Base-by-base conservation (phyloP, 2,329 filamentous ascomycete species). In the Leptographium wingfieldii region DNA sequence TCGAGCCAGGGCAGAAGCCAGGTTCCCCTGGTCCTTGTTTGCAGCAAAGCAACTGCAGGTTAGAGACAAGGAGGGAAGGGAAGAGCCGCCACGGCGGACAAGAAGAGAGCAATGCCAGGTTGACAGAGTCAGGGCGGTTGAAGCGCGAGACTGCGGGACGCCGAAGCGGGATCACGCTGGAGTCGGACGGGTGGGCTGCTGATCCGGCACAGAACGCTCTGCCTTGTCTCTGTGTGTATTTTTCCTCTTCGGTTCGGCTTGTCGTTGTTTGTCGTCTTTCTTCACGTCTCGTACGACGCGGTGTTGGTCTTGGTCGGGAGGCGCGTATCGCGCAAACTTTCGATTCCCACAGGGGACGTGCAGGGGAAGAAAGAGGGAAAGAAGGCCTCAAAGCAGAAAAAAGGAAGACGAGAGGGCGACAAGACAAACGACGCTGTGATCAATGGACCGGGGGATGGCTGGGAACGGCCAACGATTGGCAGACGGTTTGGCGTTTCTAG, bases 161-260 rank as follows among this genome's bases (percentile, higher is more conserved):
- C 25, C 14, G 56, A 35, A 27, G 49, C 38, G 22, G 19, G 29
- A 56, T 31, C 33, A 51, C 43, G 57, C 49, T 58, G 57, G 49
- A 53, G 57, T 22, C n/a, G 57, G 35, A n/a, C 46, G 16, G 57
- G 57, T 33, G 33, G 43, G 48, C 51, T 59, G 58, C 43, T 55
- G 58, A 33, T 56, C 58, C 56, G 57, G n/a, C 49, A 22, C 57
- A 40, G 33, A 35, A 9, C 9, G 5, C 25, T 31, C n/a, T 31
- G 49, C 27, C 49, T 25, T 22, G n/a, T 7, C n/a, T 46, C 31
- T 31, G 16, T 16, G 52, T 54, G 11, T 55, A 19, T 25, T 55
- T 9, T 55, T 16, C 16, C 2, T 22, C 4, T 33, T 40, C 35
- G n/a, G 11, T 33, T 43, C 16, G 25, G 16, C 12, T 5, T 55